phyloP scores from a whole-genome alignment of 2,329 filamentous ascomycete genomes.

The Coleophoma eucalyptorum region DNA sequence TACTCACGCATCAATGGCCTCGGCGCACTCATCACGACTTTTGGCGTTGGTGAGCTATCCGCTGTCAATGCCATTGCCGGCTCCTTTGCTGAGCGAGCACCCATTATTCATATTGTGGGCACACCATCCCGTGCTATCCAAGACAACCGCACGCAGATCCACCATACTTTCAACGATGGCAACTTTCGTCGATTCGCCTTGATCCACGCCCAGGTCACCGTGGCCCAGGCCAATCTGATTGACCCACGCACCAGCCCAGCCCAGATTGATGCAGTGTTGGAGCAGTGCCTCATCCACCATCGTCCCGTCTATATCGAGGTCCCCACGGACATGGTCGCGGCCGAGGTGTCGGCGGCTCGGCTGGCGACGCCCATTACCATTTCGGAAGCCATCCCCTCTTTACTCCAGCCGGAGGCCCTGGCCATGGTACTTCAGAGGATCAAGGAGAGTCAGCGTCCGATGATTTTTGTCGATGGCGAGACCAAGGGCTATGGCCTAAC shows the following conservation, averaged over 20 bases:
- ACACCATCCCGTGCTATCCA: conserved; percentile 5
- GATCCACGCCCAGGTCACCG: neutral
- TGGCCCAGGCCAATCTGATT: neutral
- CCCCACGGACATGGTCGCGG: neutral
- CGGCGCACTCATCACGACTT: conserved; percentile 42
- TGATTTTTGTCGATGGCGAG: too few relatives aligned
- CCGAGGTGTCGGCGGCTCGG: too few relatives aligned
- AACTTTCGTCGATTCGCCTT: neutral
- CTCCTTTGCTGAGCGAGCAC: conserved; percentile 48
- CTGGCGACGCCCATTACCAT: too few relatives aligned
- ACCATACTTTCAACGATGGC: conserved; percentile 50
- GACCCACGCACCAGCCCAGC: neutral
- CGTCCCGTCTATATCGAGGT: neutral
- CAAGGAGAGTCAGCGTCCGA: too few relatives aligned
- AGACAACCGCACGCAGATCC: conserved; percentile 30
- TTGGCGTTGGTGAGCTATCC: conserved; percentile 47
- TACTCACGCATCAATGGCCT: conserved; percentile 45
- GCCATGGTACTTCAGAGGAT: too few relatives aligned
- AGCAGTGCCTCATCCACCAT: neutral
- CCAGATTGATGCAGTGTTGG: neutral
- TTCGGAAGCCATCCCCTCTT: too few relatives aligned
- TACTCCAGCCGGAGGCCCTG: too few relatives aligned
- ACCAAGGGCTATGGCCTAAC: too few relatives aligned
- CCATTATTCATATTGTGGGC: conserved; percentile 54
- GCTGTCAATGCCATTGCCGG: conserved; percentile 55